Percentiles rank a stretch among this genome's conserved stretches.
Conservation (phyloP, 164 flowering plant species). For the Echeveria elegans region DNA sequence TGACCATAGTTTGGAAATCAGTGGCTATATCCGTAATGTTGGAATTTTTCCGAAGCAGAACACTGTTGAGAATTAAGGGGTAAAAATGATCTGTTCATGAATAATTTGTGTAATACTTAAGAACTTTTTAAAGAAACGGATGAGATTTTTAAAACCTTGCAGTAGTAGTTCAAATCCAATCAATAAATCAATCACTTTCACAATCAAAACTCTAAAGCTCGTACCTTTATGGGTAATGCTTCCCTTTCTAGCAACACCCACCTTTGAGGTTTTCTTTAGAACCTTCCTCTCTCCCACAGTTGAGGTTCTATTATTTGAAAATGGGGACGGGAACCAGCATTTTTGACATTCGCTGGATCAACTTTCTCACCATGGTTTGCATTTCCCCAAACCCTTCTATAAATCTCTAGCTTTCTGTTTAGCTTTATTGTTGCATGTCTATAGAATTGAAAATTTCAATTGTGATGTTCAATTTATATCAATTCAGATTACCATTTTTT, state of each 20-base stretch:
- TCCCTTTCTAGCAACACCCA: not conserved
- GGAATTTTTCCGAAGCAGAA: constrained; percentile 51
- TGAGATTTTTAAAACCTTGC: too few species aligned
- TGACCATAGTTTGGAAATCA: too few species aligned
- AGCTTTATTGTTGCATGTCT: constrained; percentile 1
- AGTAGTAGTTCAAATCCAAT: too few species aligned
- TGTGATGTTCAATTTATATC: too few species aligned
- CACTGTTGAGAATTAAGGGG: constrained; percentile 61
- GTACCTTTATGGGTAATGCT: not conserved
- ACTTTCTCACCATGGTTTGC: constrained; percentile 74
- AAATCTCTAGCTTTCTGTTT: not conserved
- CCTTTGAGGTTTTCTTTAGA: not conserved
- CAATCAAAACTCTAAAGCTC: too few species aligned
- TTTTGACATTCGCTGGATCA: constrained; percentile 87
- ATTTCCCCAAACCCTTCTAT: constrained; percentile 6
- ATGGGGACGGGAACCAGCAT: constrained; percentile 77
- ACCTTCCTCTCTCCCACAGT: too few species aligned
- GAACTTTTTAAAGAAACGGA: too few species aligned
- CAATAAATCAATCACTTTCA: too few species aligned
- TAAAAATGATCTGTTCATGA: too few species aligned
- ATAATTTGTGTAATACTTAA: too few species aligned
- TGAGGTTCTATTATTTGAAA: not conserved
- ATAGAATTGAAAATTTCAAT: too few species aligned
- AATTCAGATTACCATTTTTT: too few species aligned
- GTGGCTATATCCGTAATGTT: constrained; percentile 57